Conservation (phyloP, 2,329 filamentous ascomycete genomes). For the Taxawa tesnikishii region DNA sequence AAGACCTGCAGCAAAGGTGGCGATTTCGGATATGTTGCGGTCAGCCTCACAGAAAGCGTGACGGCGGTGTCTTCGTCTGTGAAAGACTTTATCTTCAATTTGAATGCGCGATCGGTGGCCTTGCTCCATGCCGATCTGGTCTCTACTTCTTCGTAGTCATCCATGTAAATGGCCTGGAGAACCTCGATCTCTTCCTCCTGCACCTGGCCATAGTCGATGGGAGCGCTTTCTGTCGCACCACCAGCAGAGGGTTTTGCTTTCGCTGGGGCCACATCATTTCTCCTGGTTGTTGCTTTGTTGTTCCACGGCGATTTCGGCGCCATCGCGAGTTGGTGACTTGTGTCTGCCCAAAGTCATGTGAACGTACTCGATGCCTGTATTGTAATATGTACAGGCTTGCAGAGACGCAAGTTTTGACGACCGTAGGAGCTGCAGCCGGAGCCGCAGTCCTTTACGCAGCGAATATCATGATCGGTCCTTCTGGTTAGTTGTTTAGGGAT, state of each 20-base stretch:
- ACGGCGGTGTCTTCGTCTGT: conserved; percentile 60
- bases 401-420: conserved; percentile 4
- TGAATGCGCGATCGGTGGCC: conserved; percentile 67
- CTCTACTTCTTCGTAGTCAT: conserved; percentile 70
- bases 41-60: conserved; percentile 66
- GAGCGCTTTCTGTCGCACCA: conserved; percentile 2
- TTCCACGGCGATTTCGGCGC: conserved; percentile 34
- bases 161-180: conserved; percentile 75
- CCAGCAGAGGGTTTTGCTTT: conserved; percentile 6
- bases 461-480: too few relatives aligned
- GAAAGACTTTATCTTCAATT: conserved; percentile 62
- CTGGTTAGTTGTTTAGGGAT: too few relatives aligned
- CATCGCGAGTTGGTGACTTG: too few relatives aligned
- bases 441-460: conserved; percentile 32
- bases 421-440: conserved; percentile 30
- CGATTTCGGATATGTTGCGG: conserved; percentile 83
- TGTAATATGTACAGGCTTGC: too few relatives aligned
- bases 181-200: conserved; percentile 83
- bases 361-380: too few relatives aligned
- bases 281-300: conserved; percentile 11
- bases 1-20: conserved; percentile 58
- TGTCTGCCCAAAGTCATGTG: too few relatives aligned
- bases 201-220: conserved; percentile 63
- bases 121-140: conserved; percentile 76
- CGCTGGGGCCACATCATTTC: conserved; percentile 14